Evolutionary conservation across 2,329 filamentous ascomycete genomes (phyloP), one percentile per base, ranked within the genome.

Genomic region (Colletotrichum australisinense): DNA sequence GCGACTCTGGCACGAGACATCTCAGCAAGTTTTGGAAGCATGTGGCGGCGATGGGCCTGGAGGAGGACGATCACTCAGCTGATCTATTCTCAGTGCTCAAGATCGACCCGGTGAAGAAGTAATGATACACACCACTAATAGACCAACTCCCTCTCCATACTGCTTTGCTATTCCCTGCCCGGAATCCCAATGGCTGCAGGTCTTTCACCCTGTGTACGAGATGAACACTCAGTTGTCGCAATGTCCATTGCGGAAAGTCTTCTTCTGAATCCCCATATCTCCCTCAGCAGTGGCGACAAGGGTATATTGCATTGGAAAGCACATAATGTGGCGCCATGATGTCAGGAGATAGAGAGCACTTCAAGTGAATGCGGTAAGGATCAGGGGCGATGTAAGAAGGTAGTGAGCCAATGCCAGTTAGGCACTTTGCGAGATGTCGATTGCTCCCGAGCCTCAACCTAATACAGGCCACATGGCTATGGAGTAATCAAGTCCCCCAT

Each of bases 1-100:
- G 94, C 81, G 94, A 97, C 83, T 91, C 90, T n/a, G 93, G 94
- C n/a, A 91, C 91, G 11, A 88, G 94, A 75, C 94, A 97, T 82
- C 82, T 97, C 64, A 95, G 93, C 84, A 96, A 95, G 82, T 95
- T 97, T 80, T 97, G 93, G 93, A 93, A 92, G 79, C 87, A 88
- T 75, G 90, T 94, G 66, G 92, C 90, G 26, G 89, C 92, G 64
- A 86, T 93, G 81, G 93, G 92, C 3, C 83, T 94, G 26, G 91
- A 93, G 74, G 85, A 89, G 35, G 90, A 93, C 58, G 82, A 84
- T 46, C 84, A 85, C 64, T 78, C 84, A 74, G 79, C 79, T 79
- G 83, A 90, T 76, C 75, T 92, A 63, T 84, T 92, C 65, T 78
- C 80, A 3, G 81, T 89, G 63, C 79, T 92, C 55, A 88, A 84